Evolutionary conservation across 495 filamentous ascomycete genomes (phyloP), one percentile per base, ranked within the genome.

Genomic region (Neurospora pannonica): DNA sequence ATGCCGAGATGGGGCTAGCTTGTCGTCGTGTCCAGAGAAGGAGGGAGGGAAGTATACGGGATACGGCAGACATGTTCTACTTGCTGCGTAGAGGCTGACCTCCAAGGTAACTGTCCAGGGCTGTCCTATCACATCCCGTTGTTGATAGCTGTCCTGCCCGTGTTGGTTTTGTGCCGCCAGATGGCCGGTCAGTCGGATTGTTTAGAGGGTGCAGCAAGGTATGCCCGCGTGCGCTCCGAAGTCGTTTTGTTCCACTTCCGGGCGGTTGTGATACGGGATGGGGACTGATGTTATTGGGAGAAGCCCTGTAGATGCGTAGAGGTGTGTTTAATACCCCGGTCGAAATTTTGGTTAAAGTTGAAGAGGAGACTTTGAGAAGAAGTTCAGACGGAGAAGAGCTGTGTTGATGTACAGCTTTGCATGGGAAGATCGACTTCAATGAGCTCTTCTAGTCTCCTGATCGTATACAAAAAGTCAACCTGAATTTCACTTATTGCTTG

Each of bases 251-350:
- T 60, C 4, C 48, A 28, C 48, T 60, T 62, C 54, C 54, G 4
- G 54, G 54, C 76, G 75, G 73, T 71, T 74, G 74, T 75, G 77
- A 74, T 74, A 72, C 73, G 73, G 70, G 36, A 71, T 69, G 74
- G 77, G 38, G 70, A 71, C 77, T 80, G 79, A 79, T 76, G 79
- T 76, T 78, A 78, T 79, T 77, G 74, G 75, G 70, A 71, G 72
- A 70, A 71, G 46, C 21, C 46, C 24, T 62, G 54, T 62, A 62
- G 54, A 62, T 34, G 54, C 11, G 24, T 62, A 19, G 6, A 62
- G n/a, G n/a, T 60, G 48, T 54, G n/a, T 60, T 28, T 11, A 31
- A 34, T 62, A 31, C 28, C 54, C 54, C 28, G 6, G 54, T 34
- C 54, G 5, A 34, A 7, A 19, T 62, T 62, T 17, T 8, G 9